Evolutionary conservation across 2,329 filamentous ascomycete species (phyloP).

Genomic region (Cladorrhinum sp.): DNA sequence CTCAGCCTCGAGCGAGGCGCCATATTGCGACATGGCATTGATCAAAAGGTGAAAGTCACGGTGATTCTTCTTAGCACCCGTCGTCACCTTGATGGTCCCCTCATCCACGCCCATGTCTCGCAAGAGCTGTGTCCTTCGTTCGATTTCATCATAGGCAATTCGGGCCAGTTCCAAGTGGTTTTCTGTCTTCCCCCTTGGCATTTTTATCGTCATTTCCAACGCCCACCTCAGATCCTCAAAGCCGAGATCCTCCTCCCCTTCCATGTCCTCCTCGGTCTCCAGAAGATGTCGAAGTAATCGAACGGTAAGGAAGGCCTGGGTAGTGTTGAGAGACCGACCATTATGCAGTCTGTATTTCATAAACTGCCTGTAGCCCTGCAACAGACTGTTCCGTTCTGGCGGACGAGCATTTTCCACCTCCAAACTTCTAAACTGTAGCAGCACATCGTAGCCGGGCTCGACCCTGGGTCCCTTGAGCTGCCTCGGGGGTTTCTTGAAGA

Average conservation of each 20-base stretch:
- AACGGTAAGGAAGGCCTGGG: slow-evolving; percentile 61
- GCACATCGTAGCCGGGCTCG: slow-evolving; percentile 67
- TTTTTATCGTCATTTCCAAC: slow-evolving; percentile 41
- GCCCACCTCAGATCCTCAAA: slow-evolving; percentile 45
- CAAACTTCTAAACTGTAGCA: slow-evolving; percentile 66
- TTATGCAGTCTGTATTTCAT: slow-evolving; percentile 45
- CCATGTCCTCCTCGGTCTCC: slow-evolving; percentile 57
- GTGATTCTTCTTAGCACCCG: slow-evolving; percentile 15
- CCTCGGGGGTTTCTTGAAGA: slow-evolving; percentile 59
- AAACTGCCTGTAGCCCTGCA: slow-evolving; percentile 62
- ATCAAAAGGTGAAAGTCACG: slow-evolving; percentile 44
- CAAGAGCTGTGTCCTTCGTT: slow-evolving; percentile 23
- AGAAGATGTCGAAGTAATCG: slow-evolving; percentile 51
- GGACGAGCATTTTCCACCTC: slow-evolving; percentile 62
- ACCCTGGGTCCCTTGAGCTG: slow-evolving; percentile 59
- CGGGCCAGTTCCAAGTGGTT: slow-evolving; percentile 49
- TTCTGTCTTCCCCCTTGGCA: slow-evolving; percentile 40
- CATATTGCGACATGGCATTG: slow-evolving; percentile 51
- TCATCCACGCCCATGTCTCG: slow-evolving; percentile 19
- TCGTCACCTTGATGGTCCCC: slow-evolving; percentile 26
- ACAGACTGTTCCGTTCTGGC: slow-evolving; percentile 61
- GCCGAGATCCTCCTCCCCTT: slow-evolving; percentile 20
- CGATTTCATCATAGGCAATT: slow-evolving; percentile 41
- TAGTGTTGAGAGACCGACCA: slow-evolving; percentile 55
- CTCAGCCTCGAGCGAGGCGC: slow-evolving; percentile 52